phyloP scores from a whole-genome alignment of 805 yeast genomes.

The Ogataea angusta region DNA sequence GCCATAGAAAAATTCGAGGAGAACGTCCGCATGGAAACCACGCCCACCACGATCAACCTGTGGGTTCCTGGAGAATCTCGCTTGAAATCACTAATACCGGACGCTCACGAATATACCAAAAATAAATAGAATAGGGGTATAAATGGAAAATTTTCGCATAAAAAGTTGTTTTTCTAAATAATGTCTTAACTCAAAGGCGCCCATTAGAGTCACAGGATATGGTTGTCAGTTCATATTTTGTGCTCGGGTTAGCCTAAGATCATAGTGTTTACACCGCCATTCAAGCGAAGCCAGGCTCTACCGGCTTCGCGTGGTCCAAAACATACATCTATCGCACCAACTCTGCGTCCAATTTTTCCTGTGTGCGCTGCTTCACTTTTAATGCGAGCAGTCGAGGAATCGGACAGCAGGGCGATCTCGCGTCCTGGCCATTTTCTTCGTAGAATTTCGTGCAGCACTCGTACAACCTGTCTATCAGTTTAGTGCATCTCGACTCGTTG shows the following conservation, averaged over 20 bases:
- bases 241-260: conserved; percentile 96
- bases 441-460: conserved; percentile 72
- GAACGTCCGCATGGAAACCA: conserved; percentile 54
- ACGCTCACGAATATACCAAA: conserved; percentile 56
- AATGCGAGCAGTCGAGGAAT: conserved; percentile 55
- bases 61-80: conserved; percentile 58
- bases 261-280: conserved; percentile 26
- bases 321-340: conserved; percentile 47
- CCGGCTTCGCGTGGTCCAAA: conserved; percentile 61
- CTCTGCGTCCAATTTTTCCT: conserved; percentile 58
- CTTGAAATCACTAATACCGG: conserved; percentile 53
- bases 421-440: conserved; percentile 52
- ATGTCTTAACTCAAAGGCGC: conserved; percentile 54
- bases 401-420: conserved; percentile 77
- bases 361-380: conserved; percentile 62
- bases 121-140: conserved; percentile 26
- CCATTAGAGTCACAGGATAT: conserved; percentile 74
- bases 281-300: conserved; percentile 4
- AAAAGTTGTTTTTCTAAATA: conserved; percentile 22
- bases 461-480: conserved; percentile 65
- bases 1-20: conserved; percentile 56
- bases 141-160: conserved; percentile 9
- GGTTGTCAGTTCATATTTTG: conserved; percentile 52
- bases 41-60: conserved; percentile 52
- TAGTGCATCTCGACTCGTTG: conserved; percentile 72